These are phyloP conservation scores for Vigna angularis DNA, from an alignment of 306 rosid species.

Conservation along the genomic window DNA sequence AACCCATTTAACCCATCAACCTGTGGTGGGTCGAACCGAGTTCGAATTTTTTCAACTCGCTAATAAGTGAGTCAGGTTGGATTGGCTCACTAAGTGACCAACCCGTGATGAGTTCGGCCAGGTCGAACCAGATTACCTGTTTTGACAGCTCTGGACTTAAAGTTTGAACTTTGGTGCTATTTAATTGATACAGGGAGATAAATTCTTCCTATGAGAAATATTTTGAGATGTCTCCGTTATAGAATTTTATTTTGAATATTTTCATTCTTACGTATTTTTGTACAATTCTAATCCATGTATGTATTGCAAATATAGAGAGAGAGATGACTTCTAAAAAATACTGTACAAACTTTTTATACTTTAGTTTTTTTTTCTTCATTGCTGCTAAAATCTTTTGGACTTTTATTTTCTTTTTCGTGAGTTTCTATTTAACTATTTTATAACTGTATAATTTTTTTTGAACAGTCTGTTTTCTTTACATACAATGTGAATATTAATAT, in stretches of 20 bases:
- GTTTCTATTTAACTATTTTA: neutral
- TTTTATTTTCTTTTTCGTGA: neutral
- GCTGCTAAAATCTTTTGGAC: neutral
- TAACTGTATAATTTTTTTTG: neutral
- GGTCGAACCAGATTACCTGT: accelerated
- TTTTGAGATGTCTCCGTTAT: neutral
- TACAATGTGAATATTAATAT: neutral
- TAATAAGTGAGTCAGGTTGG: no score
- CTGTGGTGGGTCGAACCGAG: no score
- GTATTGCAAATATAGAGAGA: neutral
- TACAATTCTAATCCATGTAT: neutral
- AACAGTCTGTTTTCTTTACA: neutral
- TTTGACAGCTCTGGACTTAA: no score
- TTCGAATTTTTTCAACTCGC: no score
- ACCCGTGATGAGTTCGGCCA: no score
- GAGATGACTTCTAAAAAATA: neutral
- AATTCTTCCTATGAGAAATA: neutral
- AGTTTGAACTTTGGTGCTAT: neutral
- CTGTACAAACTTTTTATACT: neutral
- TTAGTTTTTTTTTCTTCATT: neutral
- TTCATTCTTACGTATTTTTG: neutral
- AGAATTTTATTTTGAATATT: neutral
- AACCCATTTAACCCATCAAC: no score
- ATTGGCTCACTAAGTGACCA: no score
- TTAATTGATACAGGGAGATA: neutral